Evolutionary conservation across 805 yeast genomes (phyloP).

Genomic region (Ogataea pilisensis): DNA sequence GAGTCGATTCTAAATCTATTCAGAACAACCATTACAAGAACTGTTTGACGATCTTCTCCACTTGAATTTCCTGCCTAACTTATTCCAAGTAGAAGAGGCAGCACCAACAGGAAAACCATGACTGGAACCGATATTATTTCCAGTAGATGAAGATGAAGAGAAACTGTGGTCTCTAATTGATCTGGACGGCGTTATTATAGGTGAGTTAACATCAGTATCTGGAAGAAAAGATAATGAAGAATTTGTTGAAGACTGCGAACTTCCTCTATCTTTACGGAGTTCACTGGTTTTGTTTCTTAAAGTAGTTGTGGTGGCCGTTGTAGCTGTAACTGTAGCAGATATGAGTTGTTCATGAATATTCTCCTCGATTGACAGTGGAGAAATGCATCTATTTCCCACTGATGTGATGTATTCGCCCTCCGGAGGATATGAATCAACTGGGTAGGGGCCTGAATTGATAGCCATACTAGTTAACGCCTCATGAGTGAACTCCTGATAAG

Average conservation of each 20-base stretch:
- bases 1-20: constrained; percentile 4
- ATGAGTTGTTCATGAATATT: too few relatives aligned
- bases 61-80: constrained; percentile 26
- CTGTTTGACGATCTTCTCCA: constrained; percentile 30
- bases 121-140: neutral
- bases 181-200: neutral
- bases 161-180: constrained; percentile 7
- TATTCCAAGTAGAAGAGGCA: constrained; percentile 19
- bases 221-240: neutral
- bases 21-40: constrained; percentile 9
- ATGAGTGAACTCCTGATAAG: constrained; percentile 29
- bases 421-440: constrained; percentile 9
- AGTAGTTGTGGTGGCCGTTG: neutral
- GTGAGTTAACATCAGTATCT: neutral
- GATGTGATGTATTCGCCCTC: constrained; percentile 9
- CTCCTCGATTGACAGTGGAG: constrained; percentile 8
- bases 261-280: neutral
- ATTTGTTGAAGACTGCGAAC: neutral
- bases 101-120: too few relatives aligned
- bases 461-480: constrained; percentile 10
- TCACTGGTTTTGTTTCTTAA: neutral
- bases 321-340: neutral
- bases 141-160: constrained; percentile 3
- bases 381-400: constrained; percentile 7
- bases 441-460: too few relatives aligned